Percentiles rank a stretch among this genome's conserved stretches.
These are phyloP conservation scores for Keithomyces neogunnii DNA, from an alignment of 2,329 filamentous ascomycete genomes.

Conservation along the genomic window DNA sequence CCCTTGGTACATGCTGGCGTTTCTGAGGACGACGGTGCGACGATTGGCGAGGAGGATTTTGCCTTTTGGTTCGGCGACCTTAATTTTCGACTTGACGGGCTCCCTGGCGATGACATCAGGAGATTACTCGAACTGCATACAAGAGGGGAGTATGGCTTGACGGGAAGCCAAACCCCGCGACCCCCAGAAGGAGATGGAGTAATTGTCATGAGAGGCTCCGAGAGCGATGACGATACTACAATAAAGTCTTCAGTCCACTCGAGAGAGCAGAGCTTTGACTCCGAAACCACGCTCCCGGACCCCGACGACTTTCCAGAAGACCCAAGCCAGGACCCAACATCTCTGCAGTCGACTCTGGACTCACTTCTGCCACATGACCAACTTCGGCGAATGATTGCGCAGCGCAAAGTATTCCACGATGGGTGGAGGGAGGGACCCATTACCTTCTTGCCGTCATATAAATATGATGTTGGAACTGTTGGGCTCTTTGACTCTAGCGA, in stretches of 20 bases:
- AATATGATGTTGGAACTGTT: slow-evolving; percentile 92
- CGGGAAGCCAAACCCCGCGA: slow-evolving; percentile 26
- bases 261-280: slow-evolving; percentile 29
- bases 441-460: slow-evolving; percentile 88
- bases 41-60: slow-evolving; percentile 85
- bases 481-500: slow-evolving; percentile 92
- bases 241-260: slow-evolving; percentile 24
- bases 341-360: slow-evolving; percentile 78
- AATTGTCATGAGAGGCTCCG: slow-evolving; percentile 35
- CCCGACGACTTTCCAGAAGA: slow-evolving; percentile 61
- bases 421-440: slow-evolving; percentile 89
- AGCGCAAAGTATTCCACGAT: slow-evolving; percentile 76
- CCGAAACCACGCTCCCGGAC: slow-evolving; percentile 41
- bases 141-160: slow-evolving; percentile 63
- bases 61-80: slow-evolving; percentile 95
- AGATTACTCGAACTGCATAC: slow-evolving; percentile 76
- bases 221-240: slow-evolving; percentile 38
- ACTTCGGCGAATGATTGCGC: slow-evolving; percentile 62
- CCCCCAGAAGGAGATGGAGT: slow-evolving; percentile 38
- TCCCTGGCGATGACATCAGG: slow-evolving; percentile 85
- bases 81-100: slow-evolving; percentile 83
- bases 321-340: slow-evolving; percentile 69
- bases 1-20: slow-evolving; percentile 60
- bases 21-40: slow-evolving; percentile 55
- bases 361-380: slow-evolving; percentile 89